Base-by-base conservation (phyloP, 805 yeast species). In the Schwanniomyces polymorphus region DNA sequence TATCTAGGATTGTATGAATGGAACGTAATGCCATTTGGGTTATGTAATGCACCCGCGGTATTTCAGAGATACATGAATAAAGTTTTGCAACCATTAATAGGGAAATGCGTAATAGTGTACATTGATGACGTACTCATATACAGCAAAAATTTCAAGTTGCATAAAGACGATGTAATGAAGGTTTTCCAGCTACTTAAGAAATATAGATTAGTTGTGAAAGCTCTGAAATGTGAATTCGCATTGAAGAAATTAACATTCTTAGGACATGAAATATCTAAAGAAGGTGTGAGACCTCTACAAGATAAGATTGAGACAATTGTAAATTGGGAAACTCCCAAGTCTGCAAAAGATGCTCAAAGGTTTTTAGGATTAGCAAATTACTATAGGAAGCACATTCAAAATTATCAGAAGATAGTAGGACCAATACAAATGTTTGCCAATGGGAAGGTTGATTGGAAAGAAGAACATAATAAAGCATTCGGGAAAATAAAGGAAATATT, bases 11-110 rank as follows among this genome's bases (percentile, higher is more conserved):
- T 47, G 5, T 59, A 43, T 42, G 54, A 61, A 38, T 62, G 51
- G 47, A 41, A 27, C 1, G 64, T 56, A 6, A 57, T 61, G 61
- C 65, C 63, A 0, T 59, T 61, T 43, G 67, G 65, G 1, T 42
- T 57, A 37, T 27, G 49, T 10, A 59, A 56, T 42, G 65, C 62
- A 1, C 65, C 66, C 0, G 56, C 60, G 1, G 45, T 55, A 3
- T 61, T 63, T 38, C 64, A 60, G 41, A 12, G 39, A 14, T 23
- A 23, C 8, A 47, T 47, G 44, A 39, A 39, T 26, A 6, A 7
- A 16, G n/a, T 39, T 27, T 16, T 39, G 23, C 18, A 16, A 14
- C 23, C 26, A 21, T 5, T 7, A 14, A 11, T 17, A 8, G 14
- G 9, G n/a, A 31, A 31, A n/a, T 16, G 18, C 14, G 33, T n/a